A percentile compares a stretch with the other conserved stretches of the same genome.
Evolutionary conservation across 75 land plant species (phyloP).

Genomic region (Cupressus sempervirens): DNA sequence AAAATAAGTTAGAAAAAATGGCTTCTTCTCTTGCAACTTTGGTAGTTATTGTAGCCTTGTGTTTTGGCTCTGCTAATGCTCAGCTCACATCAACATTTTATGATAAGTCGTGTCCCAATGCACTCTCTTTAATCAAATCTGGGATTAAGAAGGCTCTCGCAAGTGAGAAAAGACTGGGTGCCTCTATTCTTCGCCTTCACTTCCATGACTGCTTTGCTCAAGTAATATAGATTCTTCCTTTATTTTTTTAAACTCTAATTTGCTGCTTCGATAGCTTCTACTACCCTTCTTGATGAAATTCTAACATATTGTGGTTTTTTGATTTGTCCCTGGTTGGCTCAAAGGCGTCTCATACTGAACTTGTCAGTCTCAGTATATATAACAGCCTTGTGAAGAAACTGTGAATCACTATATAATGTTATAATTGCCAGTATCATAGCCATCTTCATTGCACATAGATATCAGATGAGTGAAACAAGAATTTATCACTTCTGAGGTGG

Average conservation of each 20-base stretch:
- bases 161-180: conserved; percentile 4
- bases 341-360: not conserved
- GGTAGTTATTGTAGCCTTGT: not conserved
- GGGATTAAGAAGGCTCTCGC: conserved; percentile 1
- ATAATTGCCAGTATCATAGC: not conserved
- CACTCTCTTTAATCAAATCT: not conserved
- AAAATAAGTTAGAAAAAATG: not conserved
- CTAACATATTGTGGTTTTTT: not conserved
- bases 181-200: conserved; percentile 16
- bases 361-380: not conserved
- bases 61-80: not conserved
- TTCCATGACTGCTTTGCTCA: conserved; percentile 12
- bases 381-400: too few relatives aligned
- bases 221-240: not conserved
- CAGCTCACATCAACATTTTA: conserved; percentile 16
- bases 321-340: not conserved
- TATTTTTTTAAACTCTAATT: not conserved
- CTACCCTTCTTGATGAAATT: not conserved
- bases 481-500: too few relatives aligned
- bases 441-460: not conserved
- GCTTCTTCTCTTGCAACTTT: not conserved
- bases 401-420: too few relatives aligned
- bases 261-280: not conserved
- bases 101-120: conserved; percentile 9
- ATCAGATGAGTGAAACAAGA: too few relatives aligned